Conservation (phyloP, 1,139 yeast species). For the Pichia sp. region DNA sequence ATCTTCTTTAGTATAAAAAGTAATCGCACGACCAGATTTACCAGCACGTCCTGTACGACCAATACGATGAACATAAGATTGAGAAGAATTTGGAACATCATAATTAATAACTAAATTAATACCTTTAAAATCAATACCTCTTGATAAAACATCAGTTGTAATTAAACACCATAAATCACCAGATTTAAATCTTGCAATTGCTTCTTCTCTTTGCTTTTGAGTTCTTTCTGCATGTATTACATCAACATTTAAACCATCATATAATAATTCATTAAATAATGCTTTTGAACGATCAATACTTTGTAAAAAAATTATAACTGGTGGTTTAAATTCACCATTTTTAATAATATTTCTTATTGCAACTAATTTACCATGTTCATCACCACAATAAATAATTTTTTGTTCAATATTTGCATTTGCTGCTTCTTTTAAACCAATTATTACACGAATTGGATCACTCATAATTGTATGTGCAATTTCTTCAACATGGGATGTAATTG, state of each 20-base stretch:
- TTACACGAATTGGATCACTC: constrained; percentile 77
- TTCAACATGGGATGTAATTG: constrained; percentile 91
- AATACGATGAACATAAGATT: constrained; percentile 93
- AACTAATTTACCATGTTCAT: constrained; percentile 86
- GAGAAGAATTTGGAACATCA: constrained; percentile 92
- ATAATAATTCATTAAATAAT: constrained; percentile 80
- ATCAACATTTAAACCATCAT: constrained; percentile 88
- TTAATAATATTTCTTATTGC: constrained; percentile 87
- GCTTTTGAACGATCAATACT: constrained; percentile 94
- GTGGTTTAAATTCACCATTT: constrained; percentile 84
- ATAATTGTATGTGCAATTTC: constrained; percentile 80
- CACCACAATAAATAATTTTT: constrained; percentile 78
- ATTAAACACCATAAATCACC: constrained; percentile 96
- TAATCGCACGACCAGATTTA: constrained; percentile 75
- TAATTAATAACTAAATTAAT: constrained; percentile 91
- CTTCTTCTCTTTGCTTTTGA: constrained; percentile 78
- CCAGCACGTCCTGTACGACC: constrained; percentile 99
- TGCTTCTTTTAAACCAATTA: constrained; percentile 91
- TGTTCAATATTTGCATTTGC: constrained; percentile 84
- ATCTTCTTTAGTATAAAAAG: constrained; percentile 91
- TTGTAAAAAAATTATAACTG: constrained; percentile 86
- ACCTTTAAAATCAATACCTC: constrained; percentile 98
- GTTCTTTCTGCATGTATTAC: constrained; percentile 96
- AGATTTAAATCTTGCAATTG: constrained; percentile 72
- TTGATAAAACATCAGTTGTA: constrained; percentile 89